Base-by-base conservation (phyloP, 2,329 filamentous ascomycete genomes). In the Curvularia hawaiiensis region DNA sequence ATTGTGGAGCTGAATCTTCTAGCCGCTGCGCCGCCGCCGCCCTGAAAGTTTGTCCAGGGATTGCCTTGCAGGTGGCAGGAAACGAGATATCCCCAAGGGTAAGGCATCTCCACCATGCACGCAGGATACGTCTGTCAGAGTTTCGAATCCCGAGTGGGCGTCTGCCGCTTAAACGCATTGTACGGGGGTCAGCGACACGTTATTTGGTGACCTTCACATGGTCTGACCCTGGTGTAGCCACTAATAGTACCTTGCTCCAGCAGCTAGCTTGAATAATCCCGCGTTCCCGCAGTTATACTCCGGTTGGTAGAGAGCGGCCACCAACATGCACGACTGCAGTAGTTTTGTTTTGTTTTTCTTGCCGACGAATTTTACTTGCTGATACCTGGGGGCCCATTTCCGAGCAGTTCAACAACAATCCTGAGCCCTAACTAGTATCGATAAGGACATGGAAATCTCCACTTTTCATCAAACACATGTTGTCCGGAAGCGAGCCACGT, bases 401-500 rank as follows among this genome's bases (percentile, higher is more conserved):
- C 24, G 16, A 24, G 24, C 41, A 44, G 40, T 28, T 44, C 41
- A 44, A 44, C 24, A 44, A n/a, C 22, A 44, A n/a, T 18, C 22
- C 16, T 9, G 12, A n/a, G n/a, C 6, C 28, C 26, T n/a, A 33
- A 31, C 28, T 16, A 31, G n/a, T 31, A 22, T 33, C 44, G 18
- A 22, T 33, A 33, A 33, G 28, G 28, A 18, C 8, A 31, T 33
- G 26, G n/a, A 28, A 30, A 33, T 38, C 46, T 28, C 51, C 46
- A 50, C 51, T 43, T 14, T 58, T 58, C 39, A 24, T 58, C 39
- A 58, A 35, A 50, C 31, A 39, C 31, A 38, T 22, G 26, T 35
- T 45, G 35, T 24, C 35, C n/a, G 16, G 24, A 38, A 31, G 53
- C 35, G 24, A 45, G 10, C 26, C 39, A 38, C 40, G 39, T 45